Conservation (phyloP, 306 rosid species). For the Cucurbita argyrosperma region DNA sequence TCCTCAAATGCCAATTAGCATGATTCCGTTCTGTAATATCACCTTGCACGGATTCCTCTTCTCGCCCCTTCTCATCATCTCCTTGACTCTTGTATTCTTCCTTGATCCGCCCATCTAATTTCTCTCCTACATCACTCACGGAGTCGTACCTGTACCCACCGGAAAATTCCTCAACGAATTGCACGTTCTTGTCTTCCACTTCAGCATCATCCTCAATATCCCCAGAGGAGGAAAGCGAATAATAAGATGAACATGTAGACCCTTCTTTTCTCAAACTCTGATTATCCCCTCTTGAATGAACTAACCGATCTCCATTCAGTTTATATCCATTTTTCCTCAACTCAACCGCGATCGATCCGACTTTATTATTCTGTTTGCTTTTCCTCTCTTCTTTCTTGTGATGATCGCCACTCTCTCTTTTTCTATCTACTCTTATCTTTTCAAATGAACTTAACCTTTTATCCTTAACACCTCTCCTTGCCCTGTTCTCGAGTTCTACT, state of each 20-base stretch:
- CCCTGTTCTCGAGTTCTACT: conserved; percentile 27
- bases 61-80: conserved; percentile 7
- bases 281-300: conserved; percentile 19
- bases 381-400: background rate
- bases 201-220: conserved; percentile 50
- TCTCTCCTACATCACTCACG: conserved; percentile 16
- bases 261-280: conserved; percentile 30
- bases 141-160: conserved; percentile 24
- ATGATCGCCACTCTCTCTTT: conserved; percentile 3
- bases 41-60: conserved; percentile 8
- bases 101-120: conserved; percentile 13
- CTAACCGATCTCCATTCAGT: conserved; percentile 16
- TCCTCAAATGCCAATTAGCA: conserved; percentile 43
- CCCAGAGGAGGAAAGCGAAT: conserved; percentile 52
- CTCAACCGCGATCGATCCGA: conserved; percentile 13
- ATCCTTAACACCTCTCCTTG: background rate
- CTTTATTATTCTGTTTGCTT: conserved; percentile 11
- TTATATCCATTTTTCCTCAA: conserved; percentile 21
- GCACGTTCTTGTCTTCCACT: conserved; percentile 34
- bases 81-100: conserved; percentile 23
- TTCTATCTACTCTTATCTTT: conserved; percentile 7
- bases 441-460: background rate
- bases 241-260: conserved; percentile 80
- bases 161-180: conserved; percentile 29
- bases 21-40: conserved; percentile 16